A percentile compares a stretch with the other conserved stretches of the same genome.
phyloP scores from a whole-genome alignment of 768 basidiomycete genomes.

The Epithele typhae region DNA sequence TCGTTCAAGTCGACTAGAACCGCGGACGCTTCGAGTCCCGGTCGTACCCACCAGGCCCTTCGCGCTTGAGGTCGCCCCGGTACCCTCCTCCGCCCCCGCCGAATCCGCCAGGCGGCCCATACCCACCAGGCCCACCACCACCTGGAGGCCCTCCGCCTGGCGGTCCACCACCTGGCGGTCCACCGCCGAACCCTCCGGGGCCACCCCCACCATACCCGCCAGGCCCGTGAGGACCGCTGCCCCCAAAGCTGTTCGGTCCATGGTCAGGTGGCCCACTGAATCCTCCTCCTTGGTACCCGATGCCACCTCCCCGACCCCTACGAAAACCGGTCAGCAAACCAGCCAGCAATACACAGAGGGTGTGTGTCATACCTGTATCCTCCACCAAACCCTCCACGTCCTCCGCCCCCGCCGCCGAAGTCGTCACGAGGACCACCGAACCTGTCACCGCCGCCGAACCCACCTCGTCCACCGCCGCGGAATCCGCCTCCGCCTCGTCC shows the following conservation, averaged over 20 bases:
- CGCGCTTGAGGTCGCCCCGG: conserved; percentile 73
- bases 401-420: conserved; percentile 33
- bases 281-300: conserved; percentile 63
- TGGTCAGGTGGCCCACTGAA: conserved; percentile 38
- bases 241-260: conserved; percentile 29
- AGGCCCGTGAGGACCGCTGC: conserved; percentile 25
- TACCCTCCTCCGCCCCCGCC: conserved; percentile 47
- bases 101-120: conserved; percentile 42
- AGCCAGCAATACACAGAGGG: background rate
- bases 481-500: conserved; percentile 29
- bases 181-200: conserved; percentile 27
- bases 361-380: conserved; percentile 12
- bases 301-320: conserved; percentile 66
- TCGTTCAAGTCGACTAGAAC: conserved; percentile 49
- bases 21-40: conserved; percentile 78
- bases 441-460: conserved; percentile 30
- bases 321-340: conserved; percentile 1
- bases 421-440: conserved; percentile 33
- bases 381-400: conserved; percentile 34
- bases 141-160: conserved; percentile 25
- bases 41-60: conserved; percentile 73
- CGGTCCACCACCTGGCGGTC: conserved; percentile 33
- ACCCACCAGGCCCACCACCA: conserved; percentile 40
- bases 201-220: conserved; percentile 30
- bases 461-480: conserved; percentile 31